Evolutionary conservation across 176 grass and related monocot genomes (phyloP).

Genomic region (Phyllostachys edulis): DNA sequence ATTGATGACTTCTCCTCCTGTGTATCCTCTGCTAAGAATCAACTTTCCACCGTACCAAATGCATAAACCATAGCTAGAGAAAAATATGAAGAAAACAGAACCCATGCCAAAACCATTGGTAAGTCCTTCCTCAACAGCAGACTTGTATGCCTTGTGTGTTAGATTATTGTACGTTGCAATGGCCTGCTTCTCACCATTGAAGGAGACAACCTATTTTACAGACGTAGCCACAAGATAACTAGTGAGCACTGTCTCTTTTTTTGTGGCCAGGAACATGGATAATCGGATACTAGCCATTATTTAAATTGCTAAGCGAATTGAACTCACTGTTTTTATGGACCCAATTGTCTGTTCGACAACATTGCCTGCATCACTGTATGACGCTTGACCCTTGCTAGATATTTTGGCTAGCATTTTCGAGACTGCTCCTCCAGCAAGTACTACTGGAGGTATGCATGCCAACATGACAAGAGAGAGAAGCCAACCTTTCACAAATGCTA

Average conservation of each 20-base stretch:
- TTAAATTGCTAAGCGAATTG: not conserved
- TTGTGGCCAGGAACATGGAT: not conserved
- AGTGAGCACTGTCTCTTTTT: not conserved
- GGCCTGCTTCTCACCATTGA: conserved; percentile 77
- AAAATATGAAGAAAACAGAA: conserved; percentile 54
- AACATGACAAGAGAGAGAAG: conserved; percentile 84
- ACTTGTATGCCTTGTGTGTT: conserved; percentile 47
- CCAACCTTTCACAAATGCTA: conserved; percentile 86
- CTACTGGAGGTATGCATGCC: conserved; percentile 64
- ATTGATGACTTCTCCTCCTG: conserved; percentile 59
- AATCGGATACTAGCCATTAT: not conserved
- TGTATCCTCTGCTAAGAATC: conserved; percentile 55
- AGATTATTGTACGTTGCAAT: conserved; percentile 51
- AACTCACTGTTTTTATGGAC: conserved; percentile 75
- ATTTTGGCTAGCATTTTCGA: conserved; percentile 62
- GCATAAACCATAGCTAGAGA: conserved; percentile 63
- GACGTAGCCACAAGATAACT: conserved; percentile 5
- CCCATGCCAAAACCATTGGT: conserved; percentile 67
- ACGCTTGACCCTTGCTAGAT: conserved; percentile 54
- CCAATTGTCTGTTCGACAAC: conserved; percentile 78
- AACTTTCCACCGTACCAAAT: conserved; percentile 69
- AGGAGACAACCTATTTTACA: conserved; percentile 63
- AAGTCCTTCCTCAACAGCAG: conserved; percentile 60
- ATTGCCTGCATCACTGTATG: conserved; percentile 64
- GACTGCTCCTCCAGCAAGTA: conserved; percentile 56